A percentile compares a stretch with the other conserved stretches of the same genome.
Evolutionary conservation across 2,329 filamentous ascomycete genomes (phyloP).

Genomic region (Bertia moriformis): DNA sequence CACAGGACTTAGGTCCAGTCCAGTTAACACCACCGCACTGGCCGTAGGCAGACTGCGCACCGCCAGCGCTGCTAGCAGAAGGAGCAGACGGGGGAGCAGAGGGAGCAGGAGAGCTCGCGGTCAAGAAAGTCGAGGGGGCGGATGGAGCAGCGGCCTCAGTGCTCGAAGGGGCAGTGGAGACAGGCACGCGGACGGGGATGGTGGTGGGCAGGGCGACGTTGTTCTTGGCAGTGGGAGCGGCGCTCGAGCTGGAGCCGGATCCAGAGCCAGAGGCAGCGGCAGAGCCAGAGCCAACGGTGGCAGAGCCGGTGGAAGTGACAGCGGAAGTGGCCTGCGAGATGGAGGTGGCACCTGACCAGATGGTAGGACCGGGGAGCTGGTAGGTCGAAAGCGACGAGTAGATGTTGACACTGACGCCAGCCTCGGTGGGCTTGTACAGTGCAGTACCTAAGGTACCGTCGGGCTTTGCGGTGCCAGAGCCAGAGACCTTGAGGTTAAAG

Average conservation of each 20-base stretch:
- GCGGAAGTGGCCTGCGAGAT: constrained; percentile 7
- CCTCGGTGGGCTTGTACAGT: constrained; percentile 40
- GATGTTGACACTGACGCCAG: constrained; percentile 44
- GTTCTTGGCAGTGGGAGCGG: constrained; percentile 1
- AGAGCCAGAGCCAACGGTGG: constrained; percentile 6
- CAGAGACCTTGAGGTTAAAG: constrained; percentile 44
- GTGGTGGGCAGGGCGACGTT: constrained; percentile 1
- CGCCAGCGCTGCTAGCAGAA: too few relatives aligned
- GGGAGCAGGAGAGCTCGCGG: neutral
- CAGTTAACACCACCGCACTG: constrained; percentile 28
- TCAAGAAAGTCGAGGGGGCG: constrained; percentile 4
- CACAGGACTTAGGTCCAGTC: constrained; percentile 22
- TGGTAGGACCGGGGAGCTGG: neutral
- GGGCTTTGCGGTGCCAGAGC: constrained; percentile 30
- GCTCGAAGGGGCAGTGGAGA: constrained; percentile 5
- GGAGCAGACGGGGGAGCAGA: too few relatives aligned
- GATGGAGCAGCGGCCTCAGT: constrained; percentile 5
- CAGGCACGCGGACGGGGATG: constrained; percentile 3
- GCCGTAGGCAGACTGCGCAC: constrained; percentile 11
- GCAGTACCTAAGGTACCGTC: constrained; percentile 31
- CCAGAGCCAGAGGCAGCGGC: constrained; percentile 2
- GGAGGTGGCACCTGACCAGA: neutral
- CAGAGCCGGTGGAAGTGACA: constrained; percentile 8
- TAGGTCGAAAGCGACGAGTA: constrained; percentile 19
- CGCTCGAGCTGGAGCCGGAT: neutral